Conservation (phyloP, 2,329 filamentous ascomycete genomes). For the Ophiostoma australiae region DNA sequence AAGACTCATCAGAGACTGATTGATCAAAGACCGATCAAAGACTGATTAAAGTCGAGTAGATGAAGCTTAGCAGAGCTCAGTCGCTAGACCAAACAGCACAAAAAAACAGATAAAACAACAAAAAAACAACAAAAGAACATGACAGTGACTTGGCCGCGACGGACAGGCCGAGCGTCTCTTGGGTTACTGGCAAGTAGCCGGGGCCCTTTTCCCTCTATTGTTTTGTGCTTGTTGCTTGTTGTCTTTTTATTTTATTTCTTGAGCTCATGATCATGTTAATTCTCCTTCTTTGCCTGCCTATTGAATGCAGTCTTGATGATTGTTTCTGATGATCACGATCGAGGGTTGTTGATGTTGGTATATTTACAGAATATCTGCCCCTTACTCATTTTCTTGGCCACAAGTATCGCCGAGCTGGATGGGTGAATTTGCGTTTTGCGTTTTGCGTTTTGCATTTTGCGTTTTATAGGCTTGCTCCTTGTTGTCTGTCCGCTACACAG, state of each 20-base stretch:
- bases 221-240: neutral
- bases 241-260: too few relatives aligned
- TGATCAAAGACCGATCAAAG: neutral
- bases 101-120: neutral
- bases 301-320: too few relatives aligned
- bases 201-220: neutral
- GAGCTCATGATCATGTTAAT: too few relatives aligned
- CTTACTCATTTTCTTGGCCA: too few relatives aligned
- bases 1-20: neutral
- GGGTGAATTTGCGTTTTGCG: neutral
- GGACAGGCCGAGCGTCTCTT: neutral
- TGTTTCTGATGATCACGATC: too few relatives aligned
- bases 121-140: neutral
- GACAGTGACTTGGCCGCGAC: neutral
- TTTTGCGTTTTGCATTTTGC: neutral
- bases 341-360: too few relatives aligned
- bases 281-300: too few relatives aligned
- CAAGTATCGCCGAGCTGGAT: neutral
- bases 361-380: too few relatives aligned
- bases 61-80: neutral
- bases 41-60: neutral
- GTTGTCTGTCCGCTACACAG: neutral
- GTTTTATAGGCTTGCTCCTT: neutral
- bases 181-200: neutral
- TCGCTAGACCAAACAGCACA: neutral